Percentiles rank a stretch among this genome's conserved stretches.
Evolutionary conservation across 106 monocot genomes (phyloP).

Genomic region (Apostasia shenzhenica): DNA sequence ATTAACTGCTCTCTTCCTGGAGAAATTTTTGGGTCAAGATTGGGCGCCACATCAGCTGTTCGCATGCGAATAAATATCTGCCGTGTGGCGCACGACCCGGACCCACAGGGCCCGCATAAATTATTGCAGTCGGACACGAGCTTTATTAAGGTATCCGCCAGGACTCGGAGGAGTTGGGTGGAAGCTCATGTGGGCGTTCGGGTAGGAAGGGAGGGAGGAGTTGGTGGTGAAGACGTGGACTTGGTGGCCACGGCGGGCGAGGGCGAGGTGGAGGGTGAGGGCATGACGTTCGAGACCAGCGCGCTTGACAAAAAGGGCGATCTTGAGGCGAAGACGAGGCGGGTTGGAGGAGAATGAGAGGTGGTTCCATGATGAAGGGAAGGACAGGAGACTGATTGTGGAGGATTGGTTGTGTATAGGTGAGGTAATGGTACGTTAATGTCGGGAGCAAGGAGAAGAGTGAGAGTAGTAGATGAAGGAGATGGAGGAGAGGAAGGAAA

Average conservation of each 20-base stretch:
- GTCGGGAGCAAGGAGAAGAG: constrained; percentile 13
- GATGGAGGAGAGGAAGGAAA: constrained; percentile 37
- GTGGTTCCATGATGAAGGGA: constrained; percentile 59
- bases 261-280: constrained; percentile 62
- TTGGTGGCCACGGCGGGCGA: constrained; percentile 65
- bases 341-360: constrained; percentile 48
- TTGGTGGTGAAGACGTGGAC: constrained; percentile 69
- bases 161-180: constrained; percentile 49
- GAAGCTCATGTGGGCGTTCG: constrained; percentile 20
- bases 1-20: constrained; percentile 30
- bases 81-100: too few species aligned
- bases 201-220: constrained; percentile 4
- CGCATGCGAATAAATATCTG: too few species aligned
- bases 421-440: too few species aligned
- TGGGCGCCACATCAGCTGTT: too few species aligned
- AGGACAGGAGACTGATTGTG: constrained; percentile 42
- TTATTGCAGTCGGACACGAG: neutral
- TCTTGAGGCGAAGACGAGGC: constrained; percentile 50
- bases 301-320: constrained; percentile 77
- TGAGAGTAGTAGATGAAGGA: constrained; percentile 57
- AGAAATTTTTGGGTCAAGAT: too few species aligned
- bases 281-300: constrained; percentile 92
- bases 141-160: constrained; percentile 61
- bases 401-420: constrained; percentile 12
- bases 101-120: too few species aligned